These are phyloP conservation scores for Pseudoneurospora amorphoporcata DNA, from an alignment of 495 filamentous ascomycete genomes.

Conservation along the genomic window DNA sequence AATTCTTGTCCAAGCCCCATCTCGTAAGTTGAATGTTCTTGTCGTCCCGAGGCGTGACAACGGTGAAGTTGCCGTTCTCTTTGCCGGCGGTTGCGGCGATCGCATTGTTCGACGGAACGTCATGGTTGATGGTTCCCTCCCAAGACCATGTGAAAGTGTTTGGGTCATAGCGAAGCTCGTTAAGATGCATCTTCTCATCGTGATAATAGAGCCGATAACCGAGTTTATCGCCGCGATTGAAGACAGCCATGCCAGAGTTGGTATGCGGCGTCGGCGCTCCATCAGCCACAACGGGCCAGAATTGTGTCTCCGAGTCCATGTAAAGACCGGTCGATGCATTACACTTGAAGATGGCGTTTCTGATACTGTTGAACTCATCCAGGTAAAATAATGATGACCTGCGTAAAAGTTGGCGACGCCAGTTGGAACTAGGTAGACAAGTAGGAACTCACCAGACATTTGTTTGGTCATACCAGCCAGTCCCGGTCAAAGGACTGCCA, in stretches of 20 bases:
- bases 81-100: constrained; percentile 17
- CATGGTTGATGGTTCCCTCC: constrained; percentile 17
- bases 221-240: constrained; percentile 17
- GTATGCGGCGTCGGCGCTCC: constrained; percentile 8
- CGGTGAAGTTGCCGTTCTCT: constrained; percentile 20
- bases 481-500: constrained; percentile 25
- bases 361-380: constrained; percentile 9
- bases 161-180: constrained; percentile 18
- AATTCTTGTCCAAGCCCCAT: constrained; percentile 13
- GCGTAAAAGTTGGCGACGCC: background rate
- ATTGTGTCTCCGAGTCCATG: background rate
- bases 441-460: constrained; percentile 11
- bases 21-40: constrained; percentile 18
- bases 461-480: constrained; percentile 18
- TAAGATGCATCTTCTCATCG: constrained; percentile 17
- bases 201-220: constrained; percentile 31
- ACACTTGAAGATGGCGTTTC: constrained; percentile 23
- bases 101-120: constrained; percentile 12
- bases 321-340: constrained; percentile 21
- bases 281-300: constrained; percentile 16
- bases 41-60: constrained; percentile 18
- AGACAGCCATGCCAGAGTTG: constrained; percentile 19
- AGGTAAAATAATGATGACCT: constrained; percentile 27
- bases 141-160: constrained; percentile 11
- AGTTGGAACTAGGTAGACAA: background rate